Base-by-base conservation (phyloP, 2,329 filamentous ascomycete genomes). In the Tricladium varicosporioides region DNA sequence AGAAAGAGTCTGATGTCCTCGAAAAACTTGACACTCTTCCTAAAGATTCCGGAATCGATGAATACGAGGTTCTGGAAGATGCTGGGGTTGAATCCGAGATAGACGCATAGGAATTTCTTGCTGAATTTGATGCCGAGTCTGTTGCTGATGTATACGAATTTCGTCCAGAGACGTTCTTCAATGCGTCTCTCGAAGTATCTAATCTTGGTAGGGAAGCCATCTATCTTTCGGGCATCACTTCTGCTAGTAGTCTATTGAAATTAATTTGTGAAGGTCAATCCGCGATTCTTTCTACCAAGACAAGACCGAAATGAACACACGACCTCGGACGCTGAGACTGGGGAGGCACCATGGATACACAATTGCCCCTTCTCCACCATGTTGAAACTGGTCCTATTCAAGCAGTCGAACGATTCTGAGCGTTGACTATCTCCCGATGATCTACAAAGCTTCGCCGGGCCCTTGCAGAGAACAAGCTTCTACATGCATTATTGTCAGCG, bases 31-130 rank as follows among this genome's bases (percentile, higher is more conserved):
- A 53, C 3, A 59, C 44, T 46, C 58, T 53, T 11, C 68, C 71
- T 44, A 62, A 68, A 19, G 73, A 72, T 54, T 70, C 72, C 9
- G 71, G 69, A 4, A 75, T 73, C 64, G 68, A 70, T 1, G 67
- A 74, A 33, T 71, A 72, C 9, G 71, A 63, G 1, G 55, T 57
- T 43, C 59, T 50, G 0, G 59, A 54, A 10, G 57, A 59, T 18
- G 7, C 45, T 16, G 48, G 14, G 11, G 40, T 46, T 7, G 19
- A 42, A 8, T 57, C 53, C 31, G 54, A 57, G 11, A 57, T 54
- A 2, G 53, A 47, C 5, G 44, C 15, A 22, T 58, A 56, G 9
- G 60, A 62, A 54, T 48, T 60, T 11, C 60, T 36, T 13, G 50
- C 33, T 5, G 60, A 60, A 16, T 22, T 32, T n/a, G 42, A 18